phyloP scores from a whole-genome alignment of 78 protist genomes.

The Protostelium mycophagum region DNA sequence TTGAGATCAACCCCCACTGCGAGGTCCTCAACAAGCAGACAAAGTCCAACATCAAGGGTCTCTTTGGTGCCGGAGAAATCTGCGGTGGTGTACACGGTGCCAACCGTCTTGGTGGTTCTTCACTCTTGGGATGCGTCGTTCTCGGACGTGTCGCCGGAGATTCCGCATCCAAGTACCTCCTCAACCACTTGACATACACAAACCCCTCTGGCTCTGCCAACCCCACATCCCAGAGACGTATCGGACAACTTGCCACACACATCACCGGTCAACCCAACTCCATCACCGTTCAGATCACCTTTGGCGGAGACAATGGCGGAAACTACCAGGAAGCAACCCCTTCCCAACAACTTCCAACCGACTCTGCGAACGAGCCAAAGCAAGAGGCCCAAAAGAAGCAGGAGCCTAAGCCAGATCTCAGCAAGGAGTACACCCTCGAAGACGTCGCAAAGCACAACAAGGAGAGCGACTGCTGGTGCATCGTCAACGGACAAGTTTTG shows the following conservation, averaged over 20 bases:
- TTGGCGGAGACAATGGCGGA: neutral
- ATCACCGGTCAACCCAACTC: neutral
- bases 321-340: neutral
- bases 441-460: constrained; percentile 75
- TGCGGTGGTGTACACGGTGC: constrained; percentile 89
- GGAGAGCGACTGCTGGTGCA: constrained; percentile 75
- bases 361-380: neutral
- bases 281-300: neutral
- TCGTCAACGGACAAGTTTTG: constrained; percentile 62
- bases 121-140: constrained; percentile 83
- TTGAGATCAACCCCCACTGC: constrained; percentile 13
- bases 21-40: constrained; percentile 6
- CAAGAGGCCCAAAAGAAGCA: neutral
- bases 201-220: neutral
- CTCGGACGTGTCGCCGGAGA: constrained; percentile 66
- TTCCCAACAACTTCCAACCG: neutral
- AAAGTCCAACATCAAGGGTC: constrained; percentile 40
- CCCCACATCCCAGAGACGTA: constrained; percentile 2
- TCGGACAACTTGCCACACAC: neutral
- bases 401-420: neutral
- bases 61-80: constrained; percentile 86
- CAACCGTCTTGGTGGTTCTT: constrained; percentile 85
- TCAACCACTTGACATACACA: neutral
- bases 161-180: neutral
- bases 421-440: constrained; percentile 46